Base-by-base conservation (phyloP, 306 rosid genomes). In the Gastrolobium villosum region DNA sequence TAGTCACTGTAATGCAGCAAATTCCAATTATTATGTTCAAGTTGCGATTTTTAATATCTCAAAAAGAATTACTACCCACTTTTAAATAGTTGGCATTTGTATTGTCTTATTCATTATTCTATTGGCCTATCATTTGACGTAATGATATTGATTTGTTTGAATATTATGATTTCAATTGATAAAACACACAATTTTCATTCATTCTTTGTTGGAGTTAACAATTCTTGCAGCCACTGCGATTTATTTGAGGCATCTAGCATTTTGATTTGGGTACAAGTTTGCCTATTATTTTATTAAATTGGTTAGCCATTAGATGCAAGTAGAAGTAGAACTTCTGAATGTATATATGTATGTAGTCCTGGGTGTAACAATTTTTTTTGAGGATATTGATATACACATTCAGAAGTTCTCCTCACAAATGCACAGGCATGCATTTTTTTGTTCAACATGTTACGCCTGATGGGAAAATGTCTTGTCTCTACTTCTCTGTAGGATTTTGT, bases 1-100 rank as follows among this genome's bases (percentile, higher is more conserved):
- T 4, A 7, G 44, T 0, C 44, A 40, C 4, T 40, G 44, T 6
- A 5, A 7, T 7, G 7, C 49, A 6, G n/a, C 2, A 40, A 3
- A 60, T 44, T 67, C 39, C 48, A 10, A 41, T n/a, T 78, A 10
- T 70, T 26, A 39, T 6, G 49, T 63, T 75, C 37, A 48, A 53
- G 11, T 62, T 26, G 34, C 20, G 53, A 44, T 26, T 49, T 64
- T 26, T 1, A 9, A 34, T 63, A 62, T 49, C 34, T 46, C 3
- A 35, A 14, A 46, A 60, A 62, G n/a, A 46, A 5, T 3, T 35
- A 36, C 14, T 35, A 36, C 14, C 15, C 36, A 13, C 64, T 50
- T 50, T 76, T 26, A 65, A 76, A 28, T 52, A 31, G 44, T n/a
- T 50, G 65, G 15, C 31, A n/a, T 64, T 52, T 34, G 5, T 65